Evolutionary conservation across 805 yeast genomes (phyloP).

Genomic region (Yamadazyma sp.): DNA sequence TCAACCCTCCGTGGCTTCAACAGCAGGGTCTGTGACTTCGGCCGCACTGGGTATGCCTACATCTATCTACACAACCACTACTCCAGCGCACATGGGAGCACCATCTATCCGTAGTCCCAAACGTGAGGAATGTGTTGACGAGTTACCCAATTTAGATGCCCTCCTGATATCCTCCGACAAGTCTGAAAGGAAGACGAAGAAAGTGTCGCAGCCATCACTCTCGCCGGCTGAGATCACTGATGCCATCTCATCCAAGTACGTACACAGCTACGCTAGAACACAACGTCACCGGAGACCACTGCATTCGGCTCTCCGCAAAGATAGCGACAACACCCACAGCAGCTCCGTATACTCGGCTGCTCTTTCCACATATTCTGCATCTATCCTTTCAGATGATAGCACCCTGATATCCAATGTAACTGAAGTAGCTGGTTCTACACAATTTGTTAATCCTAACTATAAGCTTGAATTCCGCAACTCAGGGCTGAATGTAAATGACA

Average conservation of each 20-base stretch:
- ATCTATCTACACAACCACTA: too few species aligned
- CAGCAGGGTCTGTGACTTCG: neutral
- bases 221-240: slow-evolving; percentile 2
- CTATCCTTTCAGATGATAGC: neutral
- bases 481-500: too few species aligned
- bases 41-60: too few species aligned
- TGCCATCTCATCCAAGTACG: neutral
- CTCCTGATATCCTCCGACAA: slow-evolving; percentile 11
- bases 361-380: neutral
- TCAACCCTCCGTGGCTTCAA: neutral
- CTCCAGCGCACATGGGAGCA: too few species aligned
- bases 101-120: slow-evolving; percentile 1
- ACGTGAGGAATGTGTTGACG: slow-evolving; percentile 9
- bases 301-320: too few species aligned
- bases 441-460: slow-evolving; percentile 3
- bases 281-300: neutral
- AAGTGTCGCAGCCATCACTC: neutral
- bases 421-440: too few species aligned
- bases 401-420: neutral
- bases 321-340: neutral
- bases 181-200: too few species aligned
- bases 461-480: slow-evolving; percentile 5
- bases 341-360: neutral
- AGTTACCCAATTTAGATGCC: slow-evolving; percentile 13
- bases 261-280: neutral